Conservation (phyloP, 768 basidiomycete genomes). For the Tylopilus plumbeoviolaceoides region DNA sequence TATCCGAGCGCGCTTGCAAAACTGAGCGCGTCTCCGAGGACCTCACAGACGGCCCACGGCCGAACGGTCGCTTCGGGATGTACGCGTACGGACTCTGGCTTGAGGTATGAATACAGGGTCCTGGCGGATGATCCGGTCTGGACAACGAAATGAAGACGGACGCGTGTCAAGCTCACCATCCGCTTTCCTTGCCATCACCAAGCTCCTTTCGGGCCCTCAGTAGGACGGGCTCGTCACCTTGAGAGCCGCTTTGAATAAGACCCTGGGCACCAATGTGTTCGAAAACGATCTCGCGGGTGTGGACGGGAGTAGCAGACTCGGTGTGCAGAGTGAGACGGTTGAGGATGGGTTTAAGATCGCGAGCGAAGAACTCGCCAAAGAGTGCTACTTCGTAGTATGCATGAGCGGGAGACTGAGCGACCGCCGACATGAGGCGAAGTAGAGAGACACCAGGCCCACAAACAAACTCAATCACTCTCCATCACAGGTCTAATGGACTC, state of each 20-base stretch:
- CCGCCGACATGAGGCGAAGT: conserved; percentile 18
- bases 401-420: conserved; percentile 37
- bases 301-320: conserved; percentile 72
- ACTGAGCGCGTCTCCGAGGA: conserved; percentile 73
- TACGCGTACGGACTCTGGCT: conserved; percentile 78
- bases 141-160: not conserved
- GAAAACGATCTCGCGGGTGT: conserved; percentile 75
- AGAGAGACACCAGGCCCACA: not conserved
- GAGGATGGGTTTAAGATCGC: conserved; percentile 70
- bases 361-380: conserved; percentile 76
- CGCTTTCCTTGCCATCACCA: conserved; percentile 46
- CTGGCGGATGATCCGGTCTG: conserved; percentile 31
- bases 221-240: conserved; percentile 60
- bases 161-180: conserved; percentile 47
- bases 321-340: conserved; percentile 80
- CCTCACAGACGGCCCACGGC: conserved; percentile 78
- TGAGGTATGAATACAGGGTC: conserved; percentile 76
- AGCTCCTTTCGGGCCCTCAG: conserved; percentile 76
- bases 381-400: conserved; percentile 82
- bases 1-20: conserved; percentile 82
- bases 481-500: conserved; percentile 12
- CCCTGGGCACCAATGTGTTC: conserved; percentile 68
- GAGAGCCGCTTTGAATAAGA: conserved; percentile 46
- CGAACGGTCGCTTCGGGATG: conserved; percentile 86
- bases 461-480: not conserved